phyloP scores from a whole-genome alignment of 2,329 filamentous ascomycete species.

The Pestalotiopsis sp. region DNA sequence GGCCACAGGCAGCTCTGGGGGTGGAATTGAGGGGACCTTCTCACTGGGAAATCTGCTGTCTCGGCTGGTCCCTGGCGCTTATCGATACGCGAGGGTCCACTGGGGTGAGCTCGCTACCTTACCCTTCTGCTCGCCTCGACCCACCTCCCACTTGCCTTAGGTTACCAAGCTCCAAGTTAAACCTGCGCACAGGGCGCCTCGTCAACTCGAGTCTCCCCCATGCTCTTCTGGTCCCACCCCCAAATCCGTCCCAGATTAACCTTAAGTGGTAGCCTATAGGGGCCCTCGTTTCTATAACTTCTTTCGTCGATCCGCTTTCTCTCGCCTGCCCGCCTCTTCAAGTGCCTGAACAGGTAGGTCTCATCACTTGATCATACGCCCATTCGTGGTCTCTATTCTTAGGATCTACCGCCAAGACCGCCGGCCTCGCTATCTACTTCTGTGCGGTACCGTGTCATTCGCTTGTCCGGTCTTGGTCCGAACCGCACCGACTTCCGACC shows the following conservation, averaged over 20 bases:
- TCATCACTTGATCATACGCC: neutral
- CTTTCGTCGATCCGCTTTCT: neutral
- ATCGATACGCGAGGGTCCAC: neutral
- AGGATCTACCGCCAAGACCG: neutral
- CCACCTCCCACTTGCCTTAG: neutral
- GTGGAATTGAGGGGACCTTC: neutral
- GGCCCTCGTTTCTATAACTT: neutral
- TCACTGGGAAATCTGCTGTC: conserved; percentile 2
- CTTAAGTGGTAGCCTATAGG: neutral
- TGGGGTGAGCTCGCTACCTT: neutral
- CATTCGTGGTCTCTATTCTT: conserved; percentile 5
- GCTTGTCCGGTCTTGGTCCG: conserved; percentile 1
- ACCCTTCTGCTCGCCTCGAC: neutral
- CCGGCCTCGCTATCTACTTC: neutral
- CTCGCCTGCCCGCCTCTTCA: neutral
- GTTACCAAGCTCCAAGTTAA: neutral
- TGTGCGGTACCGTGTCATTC: neutral
- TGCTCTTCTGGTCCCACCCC: neutral
- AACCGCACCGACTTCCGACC: neutral
- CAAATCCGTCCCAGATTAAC: neutral
- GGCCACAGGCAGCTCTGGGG: neutral
- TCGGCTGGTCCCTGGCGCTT: neutral
- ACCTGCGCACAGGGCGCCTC: neutral
- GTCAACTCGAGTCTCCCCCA: neutral
- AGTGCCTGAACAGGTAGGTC: conserved; percentile 4